A percentile compares a stretch with the other conserved stretches of the same genome.
phyloP scores from a whole-genome alignment of 176 grass and related monocot species.

The Metroxylon sagu region DNA sequence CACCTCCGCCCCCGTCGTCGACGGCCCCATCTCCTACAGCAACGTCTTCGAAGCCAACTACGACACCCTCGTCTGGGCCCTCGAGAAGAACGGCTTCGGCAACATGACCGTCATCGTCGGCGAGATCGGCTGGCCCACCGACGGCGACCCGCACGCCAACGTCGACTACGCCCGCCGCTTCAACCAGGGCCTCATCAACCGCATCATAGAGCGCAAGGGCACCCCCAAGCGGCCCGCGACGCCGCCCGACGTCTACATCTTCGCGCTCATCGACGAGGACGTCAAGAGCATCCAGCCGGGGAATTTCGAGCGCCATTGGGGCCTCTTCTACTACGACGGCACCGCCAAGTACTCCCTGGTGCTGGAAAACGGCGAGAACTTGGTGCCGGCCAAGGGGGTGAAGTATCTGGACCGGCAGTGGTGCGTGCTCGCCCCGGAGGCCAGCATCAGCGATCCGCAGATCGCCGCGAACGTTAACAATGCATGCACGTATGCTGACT shows the following conservation, averaged over 20 bases:
- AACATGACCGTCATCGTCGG: constrained; percentile 66
- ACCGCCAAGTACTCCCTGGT: constrained; percentile 50
- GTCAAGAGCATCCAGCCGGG: constrained; percentile 72
- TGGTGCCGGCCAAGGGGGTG: constrained; percentile 62
- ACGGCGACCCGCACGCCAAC: constrained; percentile 70
- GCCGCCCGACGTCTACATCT: constrained; percentile 88
- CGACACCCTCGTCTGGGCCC: constrained; percentile 82
- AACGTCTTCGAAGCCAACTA: constrained; percentile 98
- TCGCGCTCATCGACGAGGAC: constrained; percentile 86
- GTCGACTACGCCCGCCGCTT: constrained; percentile 30
- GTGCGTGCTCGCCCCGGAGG: constrained; percentile 56
- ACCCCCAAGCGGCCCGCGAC: constrained; percentile 36
- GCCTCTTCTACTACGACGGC: constrained; percentile 94
- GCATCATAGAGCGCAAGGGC: constrained; percentile 50
- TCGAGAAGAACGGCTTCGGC: constrained; percentile 71
- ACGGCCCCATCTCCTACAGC: constrained; percentile 63
- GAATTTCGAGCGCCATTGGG: constrained; percentile 97
- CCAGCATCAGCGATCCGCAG: constrained; percentile 26
- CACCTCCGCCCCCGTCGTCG: constrained; percentile 35
- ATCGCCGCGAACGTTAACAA: constrained; percentile 31
- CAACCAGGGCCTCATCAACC: constrained; percentile 91
- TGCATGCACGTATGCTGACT: constrained; percentile 70
- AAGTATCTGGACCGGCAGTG: constrained; percentile 63
- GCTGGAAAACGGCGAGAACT: constrained; percentile 18
- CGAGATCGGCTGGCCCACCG: constrained; percentile 97